phyloP scores from a whole-genome alignment of 2,329 filamentous ascomycete species.

The Arthrocladium fulminans region DNA sequence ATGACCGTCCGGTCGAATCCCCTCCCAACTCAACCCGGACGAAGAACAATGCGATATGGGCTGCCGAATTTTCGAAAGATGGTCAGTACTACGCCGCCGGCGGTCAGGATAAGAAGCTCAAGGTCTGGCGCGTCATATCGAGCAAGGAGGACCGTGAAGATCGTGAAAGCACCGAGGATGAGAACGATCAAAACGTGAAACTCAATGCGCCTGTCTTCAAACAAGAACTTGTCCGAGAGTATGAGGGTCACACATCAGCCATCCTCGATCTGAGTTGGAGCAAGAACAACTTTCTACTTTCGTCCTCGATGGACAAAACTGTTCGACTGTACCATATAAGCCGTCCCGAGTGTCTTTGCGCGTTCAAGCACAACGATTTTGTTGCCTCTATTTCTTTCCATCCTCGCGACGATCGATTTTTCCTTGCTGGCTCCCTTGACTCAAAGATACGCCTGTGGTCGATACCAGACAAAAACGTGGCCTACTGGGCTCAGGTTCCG shows the following conservation, averaged over 20 bases:
- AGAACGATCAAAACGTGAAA: conserved; percentile 47
- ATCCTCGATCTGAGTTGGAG: conserved; percentile 94
- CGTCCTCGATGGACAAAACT: conserved; percentile 96
- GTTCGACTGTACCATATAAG: conserved; percentile 89
- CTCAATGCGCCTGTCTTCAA: conserved; percentile 87
- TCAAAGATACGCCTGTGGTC: conserved; percentile 86
- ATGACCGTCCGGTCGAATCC: conserved; percentile 20
- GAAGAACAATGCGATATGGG: conserved; percentile 68
- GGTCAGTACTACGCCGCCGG: conserved; percentile 86
- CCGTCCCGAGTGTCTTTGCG: conserved; percentile 76
- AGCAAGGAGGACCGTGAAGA: conserved; percentile 71
- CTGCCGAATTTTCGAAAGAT: conserved; percentile 84
- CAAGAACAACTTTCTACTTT: conserved; percentile 92
- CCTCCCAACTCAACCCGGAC: conserved; percentile 22
- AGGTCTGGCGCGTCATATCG: conserved; percentile 81
- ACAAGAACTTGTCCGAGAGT: conserved; percentile 67
- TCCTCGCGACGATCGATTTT: conserved; percentile 90
- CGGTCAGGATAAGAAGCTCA: conserved; percentile 74
- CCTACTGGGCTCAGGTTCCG: conserved; percentile 64
- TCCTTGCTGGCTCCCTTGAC: conserved; percentile 86
- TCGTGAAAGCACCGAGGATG: conserved; percentile 58
- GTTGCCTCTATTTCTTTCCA: conserved; percentile 94
- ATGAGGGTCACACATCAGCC: conserved; percentile 72
- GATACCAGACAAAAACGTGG: conserved; percentile 91
- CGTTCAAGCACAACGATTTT: conserved; percentile 89